Base-by-base conservation (phyloP, 2,329 filamentous ascomycete genomes). In the Amylocarpus encephaloides region DNA sequence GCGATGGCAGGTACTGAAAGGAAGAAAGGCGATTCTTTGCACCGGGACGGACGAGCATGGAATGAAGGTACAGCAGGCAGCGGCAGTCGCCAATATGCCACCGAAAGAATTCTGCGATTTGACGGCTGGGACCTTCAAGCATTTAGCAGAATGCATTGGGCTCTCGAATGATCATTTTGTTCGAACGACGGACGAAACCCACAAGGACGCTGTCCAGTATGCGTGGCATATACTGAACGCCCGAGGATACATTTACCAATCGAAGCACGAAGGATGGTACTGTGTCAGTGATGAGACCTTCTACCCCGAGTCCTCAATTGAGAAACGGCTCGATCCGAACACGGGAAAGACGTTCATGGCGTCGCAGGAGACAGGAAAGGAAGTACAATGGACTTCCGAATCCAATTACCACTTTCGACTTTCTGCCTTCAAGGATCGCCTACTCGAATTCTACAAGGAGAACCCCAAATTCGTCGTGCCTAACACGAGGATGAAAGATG, bases 31-130 rank as follows among this genome's bases (percentile, higher is more conserved):
- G 3, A 76, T 88, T 56, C 73, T 98, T 12, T 84, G 86, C 61
- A 98, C 93, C 1, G 93, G 93, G 51, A 97, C 91, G 33, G 93
- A 98, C 67, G 93, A 98, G 69, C 92, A 98, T 73, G 93, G 93
- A 39, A 86, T 96, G 80, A 98, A 98, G 76, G 86, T 97, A 18
- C 93, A 98, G 67, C 85, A 84, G 67, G 92, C 92, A 0, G 88
- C 93, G 1, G 73, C 77, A 6, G 79, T 82, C 59, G 82, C 86
- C 12, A 80, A 80, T 3, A 77, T 86, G 46, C 77, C 83, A 0
- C 85, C 90, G 0, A 87, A 92, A 66, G 74, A 83, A n/a, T 91
- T 97, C 59, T 97, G 92, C 70, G 90, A 97, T 69, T 75, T 78
- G 63, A 92, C 89, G 52, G 85, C 89, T 19, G 77, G 83, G 55